A percentile compares a stretch with the other conserved stretches of the same genome.
Conservation (phyloP, 225 moss, liverwort and hornwort genomes). For the Pseudoscleropodium purum region DNA sequence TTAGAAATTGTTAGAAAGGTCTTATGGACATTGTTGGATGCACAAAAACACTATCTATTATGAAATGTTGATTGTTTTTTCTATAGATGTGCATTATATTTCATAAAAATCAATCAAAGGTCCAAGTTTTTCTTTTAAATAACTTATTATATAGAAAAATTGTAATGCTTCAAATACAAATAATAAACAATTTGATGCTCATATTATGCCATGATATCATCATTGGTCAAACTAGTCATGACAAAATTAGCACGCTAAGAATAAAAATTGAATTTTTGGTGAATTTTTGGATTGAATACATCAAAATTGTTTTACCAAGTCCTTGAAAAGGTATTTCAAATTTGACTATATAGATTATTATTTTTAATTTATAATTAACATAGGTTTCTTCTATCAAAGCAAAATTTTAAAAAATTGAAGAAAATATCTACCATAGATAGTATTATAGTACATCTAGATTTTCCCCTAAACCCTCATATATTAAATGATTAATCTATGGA, state of each 20-base stretch:
- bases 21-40: not conserved
- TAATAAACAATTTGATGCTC: not conserved
- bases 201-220: not conserved
- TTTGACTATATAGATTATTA: not conserved
- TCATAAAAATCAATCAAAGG: not conserved
- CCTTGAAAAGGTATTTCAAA: not conserved
- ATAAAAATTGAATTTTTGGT: too few species aligned
- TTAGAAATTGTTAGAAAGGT: not conserved
- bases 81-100: not conserved
- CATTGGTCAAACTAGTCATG: not conserved
- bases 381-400: accelerated
- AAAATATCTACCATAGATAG: too few species aligned
- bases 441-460: not conserved
- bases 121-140: not conserved
- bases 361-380: not conserved
- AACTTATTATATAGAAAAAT: not conserved
- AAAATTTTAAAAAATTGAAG: not conserved
- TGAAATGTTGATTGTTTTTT: not conserved
- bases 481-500: too few species aligned
- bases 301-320: not conserved
- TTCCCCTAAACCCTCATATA: accelerated
- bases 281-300: not conserved
- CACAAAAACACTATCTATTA: accelerated
- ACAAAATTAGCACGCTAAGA: not conserved
- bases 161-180: not conserved